phyloP scores from a whole-genome alignment of 2,329 filamentous ascomycete genomes.

The Aspergillus floridensis region DNA sequence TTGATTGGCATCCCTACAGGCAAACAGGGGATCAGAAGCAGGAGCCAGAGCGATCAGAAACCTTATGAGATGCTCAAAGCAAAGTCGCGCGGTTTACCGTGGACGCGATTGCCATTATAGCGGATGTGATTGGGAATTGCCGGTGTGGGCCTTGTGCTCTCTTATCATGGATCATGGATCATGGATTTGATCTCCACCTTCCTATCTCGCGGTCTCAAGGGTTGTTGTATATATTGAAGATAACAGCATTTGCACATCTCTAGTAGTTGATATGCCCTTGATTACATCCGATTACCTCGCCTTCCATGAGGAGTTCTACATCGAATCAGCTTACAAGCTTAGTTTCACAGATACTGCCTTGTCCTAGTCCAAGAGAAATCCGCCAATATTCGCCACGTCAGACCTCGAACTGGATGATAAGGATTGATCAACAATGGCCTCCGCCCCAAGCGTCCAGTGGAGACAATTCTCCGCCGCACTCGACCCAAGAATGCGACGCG shows the following conservation, averaged over 20 bases:
- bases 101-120: constrained; percentile 10
- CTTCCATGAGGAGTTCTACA: no score
- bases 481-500: not conserved
- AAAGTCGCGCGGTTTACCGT: constrained; percentile 11
- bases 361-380: no score
- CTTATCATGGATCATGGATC: not conserved
- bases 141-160: not conserved
- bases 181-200: not conserved
- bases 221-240: not conserved
- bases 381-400: no score
- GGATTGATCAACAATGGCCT: no score
- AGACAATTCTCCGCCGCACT: no score
- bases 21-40: not conserved
- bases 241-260: no score
- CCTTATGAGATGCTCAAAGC: constrained; percentile 20
- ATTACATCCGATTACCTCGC: no score
- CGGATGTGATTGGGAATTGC: not conserved
- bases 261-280: no score
- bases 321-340: no score
- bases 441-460: no score
- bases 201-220: not conserved
- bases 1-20: constrained; percentile 20
- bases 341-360: no score
- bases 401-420: no score
- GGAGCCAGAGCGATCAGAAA: constrained; percentile 12